Conservation (phyloP, 2,329 filamentous ascomycete genomes). For the Trichophyton verrucosum region DNA sequence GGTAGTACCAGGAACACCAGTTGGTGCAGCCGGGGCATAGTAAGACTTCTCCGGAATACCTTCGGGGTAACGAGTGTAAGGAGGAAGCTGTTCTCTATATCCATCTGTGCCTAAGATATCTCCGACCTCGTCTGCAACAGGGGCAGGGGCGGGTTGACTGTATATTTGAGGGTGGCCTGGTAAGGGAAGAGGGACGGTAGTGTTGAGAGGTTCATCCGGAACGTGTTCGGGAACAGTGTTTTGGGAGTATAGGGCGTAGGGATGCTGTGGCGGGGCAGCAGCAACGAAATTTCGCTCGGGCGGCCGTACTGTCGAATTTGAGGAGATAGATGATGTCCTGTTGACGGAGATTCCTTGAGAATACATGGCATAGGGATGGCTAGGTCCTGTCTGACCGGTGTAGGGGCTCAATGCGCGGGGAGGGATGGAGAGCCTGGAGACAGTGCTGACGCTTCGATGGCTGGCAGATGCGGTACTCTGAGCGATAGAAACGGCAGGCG, state of each 20-base stretch:
- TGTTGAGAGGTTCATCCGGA: conserved; percentile 25
- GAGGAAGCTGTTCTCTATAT: conserved; percentile 80
- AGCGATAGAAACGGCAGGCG: conserved; percentile 12
- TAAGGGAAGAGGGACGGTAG: conserved; percentile 56
- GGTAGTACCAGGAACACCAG: conserved; percentile 30
- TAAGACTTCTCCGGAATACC: conserved; percentile 50
- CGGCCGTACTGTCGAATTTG: conserved; percentile 53
- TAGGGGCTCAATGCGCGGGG: conserved; percentile 51
- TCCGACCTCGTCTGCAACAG: conserved; percentile 73
- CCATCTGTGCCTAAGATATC: conserved; percentile 80
- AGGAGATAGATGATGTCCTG: conserved; percentile 54
- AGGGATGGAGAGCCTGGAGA: conserved; percentile 35
- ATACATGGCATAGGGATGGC: conserved; percentile 77
- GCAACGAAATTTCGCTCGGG: conserved; percentile 48
- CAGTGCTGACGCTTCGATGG: conserved; percentile 33
- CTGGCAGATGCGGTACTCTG: conserved; percentile 21
- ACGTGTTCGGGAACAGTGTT: conserved; percentile 53
- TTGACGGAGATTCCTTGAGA: conserved; percentile 52
- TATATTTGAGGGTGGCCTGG: conserved; percentile 55
- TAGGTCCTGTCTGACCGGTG: conserved; percentile 58
- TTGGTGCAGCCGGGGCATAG: conserved; percentile 22
- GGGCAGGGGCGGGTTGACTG: conserved; percentile 54
- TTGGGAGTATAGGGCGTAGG: conserved; percentile 77
- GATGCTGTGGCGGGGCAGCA: conserved; percentile 60
- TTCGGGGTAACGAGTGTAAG: conserved; percentile 81